Evolutionary conservation across 1,284 basidiomycete genomes (phyloP).

Genomic region (Malassezia globosa): DNA sequence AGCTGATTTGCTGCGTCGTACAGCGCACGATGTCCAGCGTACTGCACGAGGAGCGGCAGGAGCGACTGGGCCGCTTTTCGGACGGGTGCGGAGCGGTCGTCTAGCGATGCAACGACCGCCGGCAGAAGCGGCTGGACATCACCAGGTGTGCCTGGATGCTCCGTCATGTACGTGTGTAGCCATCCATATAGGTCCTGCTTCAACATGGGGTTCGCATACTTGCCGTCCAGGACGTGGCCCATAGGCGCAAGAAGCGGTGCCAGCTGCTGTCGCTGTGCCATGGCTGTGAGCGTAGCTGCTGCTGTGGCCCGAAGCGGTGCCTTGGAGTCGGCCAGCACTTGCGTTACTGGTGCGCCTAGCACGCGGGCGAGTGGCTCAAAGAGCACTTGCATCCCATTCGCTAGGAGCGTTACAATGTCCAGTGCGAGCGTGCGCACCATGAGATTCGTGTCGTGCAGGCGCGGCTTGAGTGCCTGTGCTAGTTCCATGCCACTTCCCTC

Average conservation of each 20-base stretch:
- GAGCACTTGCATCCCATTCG: slow-evolving; percentile 82
- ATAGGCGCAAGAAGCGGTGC: slow-evolving; percentile 71
- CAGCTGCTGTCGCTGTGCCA: slow-evolving; percentile 70
- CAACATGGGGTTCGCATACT: slow-evolving; percentile 71
- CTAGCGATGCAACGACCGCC: slow-evolving; percentile 68
- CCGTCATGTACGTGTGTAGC: slow-evolving; percentile 69
- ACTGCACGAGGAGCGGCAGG: slow-evolving; percentile 65
- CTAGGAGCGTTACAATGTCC: slow-evolving; percentile 77
- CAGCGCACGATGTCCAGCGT: slow-evolving; percentile 71
- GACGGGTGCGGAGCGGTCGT: slow-evolving; percentile 83
- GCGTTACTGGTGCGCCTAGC: slow-evolving; percentile 65
- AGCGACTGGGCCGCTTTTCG: slow-evolving; percentile 77
- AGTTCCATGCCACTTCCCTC: slow-evolving; percentile 81
- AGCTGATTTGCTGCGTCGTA: slow-evolving; percentile 72
- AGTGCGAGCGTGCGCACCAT: slow-evolving; percentile 80
- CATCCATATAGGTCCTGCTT: slow-evolving; percentile 73
- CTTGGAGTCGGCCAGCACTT: slow-evolving; percentile 86
- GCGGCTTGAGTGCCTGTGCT: slow-evolving; percentile 70
- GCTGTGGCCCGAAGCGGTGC: slow-evolving; percentile 70
- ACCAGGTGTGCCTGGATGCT: slow-evolving; percentile 51
- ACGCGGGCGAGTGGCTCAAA: slow-evolving; percentile 80
- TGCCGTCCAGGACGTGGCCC: slow-evolving; percentile 62
- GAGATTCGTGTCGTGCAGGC: slow-evolving; percentile 85
- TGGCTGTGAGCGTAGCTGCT: slow-evolving; percentile 65
- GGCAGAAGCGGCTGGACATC: slow-evolving; percentile 66